Base-by-base conservation (phyloP, 306 rosid genomes). In the Dalbergia cochinchinensis region DNA sequence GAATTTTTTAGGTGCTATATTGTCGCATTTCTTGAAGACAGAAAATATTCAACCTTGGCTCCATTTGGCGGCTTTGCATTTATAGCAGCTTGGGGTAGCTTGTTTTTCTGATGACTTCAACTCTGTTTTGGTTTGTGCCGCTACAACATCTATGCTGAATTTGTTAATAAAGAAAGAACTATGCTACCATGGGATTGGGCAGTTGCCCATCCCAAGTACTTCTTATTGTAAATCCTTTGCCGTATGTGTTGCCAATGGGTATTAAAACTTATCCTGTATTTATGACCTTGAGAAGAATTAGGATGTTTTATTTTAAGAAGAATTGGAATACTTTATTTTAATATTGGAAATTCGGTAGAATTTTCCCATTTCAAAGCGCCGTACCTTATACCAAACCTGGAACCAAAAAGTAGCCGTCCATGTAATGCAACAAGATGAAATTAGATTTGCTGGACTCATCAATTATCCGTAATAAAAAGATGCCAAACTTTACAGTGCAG, bases 21-120 rank as follows among this genome's bases (percentile, higher is more conserved):
- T 19, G 94, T 89, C 11, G 99, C 99, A 18, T 76, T 78, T 37
- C 90, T 91, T 34, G 99, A 94, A 83, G 97, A 94, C 85, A 86
- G 97, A 78, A 92, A 89, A 81, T 90, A 90, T 69, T 79, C 91
- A 57, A 78, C 78, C 12, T 70, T 91, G 86, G 99, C 97, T 77
- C 99, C 99, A 69, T 89, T 85, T 80, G 99, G 97, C 4, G 97
- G 99, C 16, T 83, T 94, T 75, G 97, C 99, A 48, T 91, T 94
- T 84, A 90, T 94, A 41, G 97, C 92, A 59, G 99, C 97, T 77
- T 92, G 99, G 99, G 97, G 89, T 45, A 90, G 92, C 91, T 85
- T 94, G 88, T 88, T 94, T 16, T 87, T 91, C 86, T 94, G 77
- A 88, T 80, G 72, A 70, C 42, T 72, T 66, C 19, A 33, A 18